phyloP scores from a whole-genome alignment of 2,329 filamentous ascomycete species.

The Xylariaceae sp. region DNA sequence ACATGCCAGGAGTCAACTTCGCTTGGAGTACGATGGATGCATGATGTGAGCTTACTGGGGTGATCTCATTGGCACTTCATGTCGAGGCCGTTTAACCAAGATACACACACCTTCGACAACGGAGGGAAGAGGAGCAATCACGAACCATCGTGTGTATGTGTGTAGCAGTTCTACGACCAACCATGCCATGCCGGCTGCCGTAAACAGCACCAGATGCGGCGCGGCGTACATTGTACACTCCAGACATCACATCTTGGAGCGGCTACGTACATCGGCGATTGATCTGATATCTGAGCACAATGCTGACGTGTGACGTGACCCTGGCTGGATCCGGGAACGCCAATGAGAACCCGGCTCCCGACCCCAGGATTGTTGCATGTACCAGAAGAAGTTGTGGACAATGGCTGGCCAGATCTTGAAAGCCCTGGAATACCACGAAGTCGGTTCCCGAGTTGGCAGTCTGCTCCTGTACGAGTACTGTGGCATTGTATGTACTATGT shows the following conservation, averaged over 20 bases:
- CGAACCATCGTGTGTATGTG: background rate
- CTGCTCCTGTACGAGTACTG: background rate
- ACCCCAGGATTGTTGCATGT: background rate
- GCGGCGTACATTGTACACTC: background rate
- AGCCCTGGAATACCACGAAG: background rate
- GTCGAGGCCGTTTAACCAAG: background rate
- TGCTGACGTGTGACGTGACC: constrained; percentile 14
- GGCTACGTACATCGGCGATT: constrained; percentile 13
- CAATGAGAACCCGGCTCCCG: constrained; percentile 6
- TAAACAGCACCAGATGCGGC: background rate
- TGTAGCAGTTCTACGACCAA: background rate
- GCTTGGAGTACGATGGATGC: background rate
- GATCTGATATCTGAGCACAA: constrained; percentile 18
- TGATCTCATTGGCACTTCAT: background rate
- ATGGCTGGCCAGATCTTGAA: constrained; percentile 3
- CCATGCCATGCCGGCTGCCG: constrained; percentile 1
- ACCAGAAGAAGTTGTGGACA: background rate
- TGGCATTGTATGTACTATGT: background rate
- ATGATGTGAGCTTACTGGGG: background rate
- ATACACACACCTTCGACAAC: background rate
- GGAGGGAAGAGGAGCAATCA: background rate
- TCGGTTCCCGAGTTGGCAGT: background rate
- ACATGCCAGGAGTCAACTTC: background rate
- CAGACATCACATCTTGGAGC: constrained; percentile 3
- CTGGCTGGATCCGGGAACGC: background rate